Evolutionary conservation across 176 grass and related monocot species (phyloP).

Genomic region (Oryza longistaminata): DNA sequence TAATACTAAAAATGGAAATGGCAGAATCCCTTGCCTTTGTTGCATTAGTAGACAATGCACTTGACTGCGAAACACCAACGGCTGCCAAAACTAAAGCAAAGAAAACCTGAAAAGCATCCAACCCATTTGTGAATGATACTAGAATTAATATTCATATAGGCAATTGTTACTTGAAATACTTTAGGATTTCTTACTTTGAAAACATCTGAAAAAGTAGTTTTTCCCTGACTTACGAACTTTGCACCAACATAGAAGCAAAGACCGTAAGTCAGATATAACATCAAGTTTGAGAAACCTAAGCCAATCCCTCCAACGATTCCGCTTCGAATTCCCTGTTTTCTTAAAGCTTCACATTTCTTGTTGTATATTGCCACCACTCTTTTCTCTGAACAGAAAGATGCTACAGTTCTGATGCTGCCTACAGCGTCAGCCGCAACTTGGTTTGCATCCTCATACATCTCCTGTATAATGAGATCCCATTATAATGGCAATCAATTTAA

Average conservation of each 20-base stretch:
- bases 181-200: constrained; percentile 44
- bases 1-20: constrained; percentile 61
- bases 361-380: constrained; percentile 52
- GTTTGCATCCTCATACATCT: constrained; percentile 64
- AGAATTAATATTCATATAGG: background rate
- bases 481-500: background rate
- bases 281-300: constrained; percentile 51
- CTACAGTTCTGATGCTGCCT: constrained; percentile 62
- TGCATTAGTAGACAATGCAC: constrained; percentile 46
- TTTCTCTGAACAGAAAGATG: constrained; percentile 61
- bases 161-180: background rate
- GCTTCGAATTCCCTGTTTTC: constrained; percentile 53
- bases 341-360: constrained; percentile 51
- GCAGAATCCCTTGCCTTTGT: constrained; percentile 61
- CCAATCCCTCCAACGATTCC: constrained; percentile 58
- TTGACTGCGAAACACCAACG: constrained; percentile 46
- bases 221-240: constrained; percentile 44
- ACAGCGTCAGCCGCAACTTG: constrained; percentile 66
- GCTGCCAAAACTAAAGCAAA: constrained; percentile 55
- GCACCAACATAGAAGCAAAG: constrained; percentile 70
- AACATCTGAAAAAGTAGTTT: constrained; percentile 54
- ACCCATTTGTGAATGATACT: constrained; percentile 22
- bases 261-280: constrained; percentile 40
- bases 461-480: constrained; percentile 22
- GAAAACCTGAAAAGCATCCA: constrained; percentile 46